A percentile compares a stretch with the other conserved stretches of the same genome.
Conservation (phyloP, 1,139 yeast species). For the Zygosaccharomyces sapae region DNA sequence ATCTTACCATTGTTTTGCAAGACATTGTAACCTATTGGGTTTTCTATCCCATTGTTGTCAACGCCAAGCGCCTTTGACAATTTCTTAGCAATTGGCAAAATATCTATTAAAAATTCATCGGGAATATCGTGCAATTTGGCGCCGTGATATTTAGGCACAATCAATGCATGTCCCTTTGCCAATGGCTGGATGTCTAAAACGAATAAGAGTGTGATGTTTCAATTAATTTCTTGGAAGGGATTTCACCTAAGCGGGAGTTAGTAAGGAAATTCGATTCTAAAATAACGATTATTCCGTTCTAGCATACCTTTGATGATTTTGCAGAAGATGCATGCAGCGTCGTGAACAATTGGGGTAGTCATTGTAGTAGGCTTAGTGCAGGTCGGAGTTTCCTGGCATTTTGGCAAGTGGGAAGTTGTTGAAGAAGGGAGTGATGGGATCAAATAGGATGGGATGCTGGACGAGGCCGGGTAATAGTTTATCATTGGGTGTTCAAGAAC, state of each 20-base stretch:
- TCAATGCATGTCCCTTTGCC: constrained; percentile 77
- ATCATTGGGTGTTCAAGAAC: background rate
- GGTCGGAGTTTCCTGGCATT: background rate
- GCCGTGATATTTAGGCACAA: constrained; percentile 90
- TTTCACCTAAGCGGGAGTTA: constrained; percentile 55
- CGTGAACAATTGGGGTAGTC: constrained; percentile 22
- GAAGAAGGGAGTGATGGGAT: background rate
- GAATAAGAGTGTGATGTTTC: constrained; percentile 80
- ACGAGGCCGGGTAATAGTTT: background rate
- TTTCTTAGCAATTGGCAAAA: constrained; percentile 82
- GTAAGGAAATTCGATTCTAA: background rate
- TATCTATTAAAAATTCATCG: constrained; percentile 78
- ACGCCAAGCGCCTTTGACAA: constrained; percentile 67
- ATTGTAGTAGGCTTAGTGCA: constrained; percentile 1
- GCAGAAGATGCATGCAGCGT: constrained; percentile 78
- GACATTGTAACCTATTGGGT: constrained; percentile 74
- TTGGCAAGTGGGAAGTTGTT: background rate
- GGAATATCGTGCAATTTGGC: constrained; percentile 86
- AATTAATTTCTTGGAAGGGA: constrained; percentile 79
- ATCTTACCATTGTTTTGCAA: constrained; percentile 89
- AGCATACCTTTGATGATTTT: constrained; percentile 74
- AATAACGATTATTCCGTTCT: background rate
- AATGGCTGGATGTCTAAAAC: constrained; percentile 91
- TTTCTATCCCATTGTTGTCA: constrained; percentile 61
- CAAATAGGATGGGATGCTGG: background rate